Conservation (phyloP, 2,329 filamentous ascomycete genomes). For the Berkeleyomyces basicola region DNA sequence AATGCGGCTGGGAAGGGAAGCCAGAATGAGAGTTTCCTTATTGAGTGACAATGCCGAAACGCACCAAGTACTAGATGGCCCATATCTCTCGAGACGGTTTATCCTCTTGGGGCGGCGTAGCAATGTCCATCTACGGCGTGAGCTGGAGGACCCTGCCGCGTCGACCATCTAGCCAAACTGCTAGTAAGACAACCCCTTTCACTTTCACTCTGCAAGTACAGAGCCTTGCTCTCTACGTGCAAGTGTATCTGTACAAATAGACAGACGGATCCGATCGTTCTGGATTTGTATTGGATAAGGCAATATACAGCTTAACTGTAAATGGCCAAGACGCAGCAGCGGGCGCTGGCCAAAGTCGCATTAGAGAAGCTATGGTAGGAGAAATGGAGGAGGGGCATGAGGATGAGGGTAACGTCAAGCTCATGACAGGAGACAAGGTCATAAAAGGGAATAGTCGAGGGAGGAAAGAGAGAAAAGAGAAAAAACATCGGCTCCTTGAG, state of each 20-base stretch:
- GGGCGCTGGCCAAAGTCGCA: background rate
- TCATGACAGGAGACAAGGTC: background rate
- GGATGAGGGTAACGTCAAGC: background rate
- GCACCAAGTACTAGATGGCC: background rate
- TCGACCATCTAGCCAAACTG: background rate
- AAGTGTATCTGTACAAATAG: background rate
- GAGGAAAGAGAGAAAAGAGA: background rate
- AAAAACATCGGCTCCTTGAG: background rate
- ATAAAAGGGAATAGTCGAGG: background rate
- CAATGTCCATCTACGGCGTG: background rate
- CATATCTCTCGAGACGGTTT: slow-evolving; percentile 11
- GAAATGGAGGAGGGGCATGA: background rate
- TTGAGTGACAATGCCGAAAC: background rate
- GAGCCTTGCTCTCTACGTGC: background rate
- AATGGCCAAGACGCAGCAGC: background rate
- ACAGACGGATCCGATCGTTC: background rate
- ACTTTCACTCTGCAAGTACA: background rate
- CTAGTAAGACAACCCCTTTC: background rate
- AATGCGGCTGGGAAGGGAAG: background rate
- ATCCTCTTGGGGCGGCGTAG: background rate
- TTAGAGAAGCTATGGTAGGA: background rate
- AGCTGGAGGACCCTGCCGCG: background rate
- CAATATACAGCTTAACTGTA: background rate
- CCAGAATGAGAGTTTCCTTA: background rate
- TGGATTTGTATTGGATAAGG: background rate